Percentiles rank a stretch among this genome's conserved stretches.
phyloP scores from a whole-genome alignment of 768 basidiomycete species.

The Strobilomyces confusus region DNA sequence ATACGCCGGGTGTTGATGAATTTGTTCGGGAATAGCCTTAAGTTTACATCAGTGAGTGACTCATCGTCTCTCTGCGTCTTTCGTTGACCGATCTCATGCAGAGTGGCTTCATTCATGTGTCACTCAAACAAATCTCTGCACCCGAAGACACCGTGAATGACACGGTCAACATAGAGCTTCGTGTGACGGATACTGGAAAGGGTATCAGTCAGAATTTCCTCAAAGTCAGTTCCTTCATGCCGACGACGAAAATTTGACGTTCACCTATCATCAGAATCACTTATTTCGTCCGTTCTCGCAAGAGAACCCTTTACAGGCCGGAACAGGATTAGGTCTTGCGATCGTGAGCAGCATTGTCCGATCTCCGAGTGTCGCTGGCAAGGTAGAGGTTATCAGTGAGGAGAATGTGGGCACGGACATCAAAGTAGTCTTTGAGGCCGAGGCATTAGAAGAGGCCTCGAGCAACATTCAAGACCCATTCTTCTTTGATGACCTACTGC shows the following conservation, averaged over 20 bases:
- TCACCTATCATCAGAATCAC: conserved; percentile 57
- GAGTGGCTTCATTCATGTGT: conserved; percentile 86
- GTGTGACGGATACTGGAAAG: conserved; percentile 89
- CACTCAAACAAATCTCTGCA: conserved; percentile 69
- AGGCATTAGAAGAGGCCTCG: conserved; percentile 42
- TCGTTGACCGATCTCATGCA: conserved; percentile 28
- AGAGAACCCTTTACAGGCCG: conserved; percentile 90
- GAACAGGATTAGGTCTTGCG: conserved; percentile 90
- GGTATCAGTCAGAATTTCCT: conserved; percentile 93
- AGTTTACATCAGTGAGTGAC: conserved; percentile 74
- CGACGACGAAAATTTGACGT: not conserved
- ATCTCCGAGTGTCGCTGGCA: conserved; percentile 82
- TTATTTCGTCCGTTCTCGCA: conserved; percentile 97
- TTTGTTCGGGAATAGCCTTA: conserved; percentile 88
- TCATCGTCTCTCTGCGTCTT: not conserved
- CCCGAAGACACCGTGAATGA: conserved; percentile 48
- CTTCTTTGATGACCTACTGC: conserved; percentile 36
- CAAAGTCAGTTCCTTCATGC: conserved; percentile 47
- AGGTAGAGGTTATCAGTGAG: conserved; percentile 91
- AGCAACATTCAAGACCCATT: conserved; percentile 45
- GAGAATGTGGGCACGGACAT: conserved; percentile 91
- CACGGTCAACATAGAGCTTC: conserved; percentile 74
- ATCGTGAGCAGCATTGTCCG: conserved; percentile 92
- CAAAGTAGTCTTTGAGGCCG: conserved; percentile 77
- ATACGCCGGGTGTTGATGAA: conserved; percentile 93